Evolutionary conservation across 352 stramenopile species (phyloP), one percentile per base, ranked within the genome.

Genomic region (Pythium utonaiense): DNA sequence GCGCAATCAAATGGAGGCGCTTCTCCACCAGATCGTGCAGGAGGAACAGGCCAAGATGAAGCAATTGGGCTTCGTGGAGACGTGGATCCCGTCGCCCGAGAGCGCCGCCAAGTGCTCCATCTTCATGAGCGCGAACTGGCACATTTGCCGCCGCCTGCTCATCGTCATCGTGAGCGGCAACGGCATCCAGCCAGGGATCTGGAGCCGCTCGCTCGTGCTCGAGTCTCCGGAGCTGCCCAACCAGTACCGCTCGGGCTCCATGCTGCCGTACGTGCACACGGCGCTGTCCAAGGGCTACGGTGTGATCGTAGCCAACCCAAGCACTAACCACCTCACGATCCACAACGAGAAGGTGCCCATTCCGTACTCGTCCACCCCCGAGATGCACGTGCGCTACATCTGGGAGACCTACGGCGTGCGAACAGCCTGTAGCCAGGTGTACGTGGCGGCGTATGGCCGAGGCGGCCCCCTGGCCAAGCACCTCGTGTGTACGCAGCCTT

Each of bases 31-130:
- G 71, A 93, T 93, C 66, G 84, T 93, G 62, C 76, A 84, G 31
- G 81, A 93, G 52, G 84, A 93, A 61, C 84, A 93, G 76, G 67
- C 82, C 45, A 91, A 94, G 65, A 94, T 94, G 84, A 65, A 85
- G 56, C 80, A 90, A 47, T 58, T 94, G 31, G 84, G 84, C 57
- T 94, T 94, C 57, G 74, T 91, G 7, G 84, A 94, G 67, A 88
- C 80, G 38, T 88, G 70, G 62, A 91, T 94, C 57, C 82, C 82
- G 51, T 89, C 79, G 31, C 66, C 73, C 28, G 80, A 92, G 38
- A 85, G 69, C 52, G 36, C 75, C 19, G 81, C 80, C 34, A 81
- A 74, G 54, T 94, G 78, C 66, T 90, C 71, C 50, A 80, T 94
- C 62, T 94, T 93, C 62, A 71, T 94, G 64, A 91, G 80, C 53